Base-by-base conservation (phyloP, 306 rosid species). In the Ormosia semicastrata region DNA sequence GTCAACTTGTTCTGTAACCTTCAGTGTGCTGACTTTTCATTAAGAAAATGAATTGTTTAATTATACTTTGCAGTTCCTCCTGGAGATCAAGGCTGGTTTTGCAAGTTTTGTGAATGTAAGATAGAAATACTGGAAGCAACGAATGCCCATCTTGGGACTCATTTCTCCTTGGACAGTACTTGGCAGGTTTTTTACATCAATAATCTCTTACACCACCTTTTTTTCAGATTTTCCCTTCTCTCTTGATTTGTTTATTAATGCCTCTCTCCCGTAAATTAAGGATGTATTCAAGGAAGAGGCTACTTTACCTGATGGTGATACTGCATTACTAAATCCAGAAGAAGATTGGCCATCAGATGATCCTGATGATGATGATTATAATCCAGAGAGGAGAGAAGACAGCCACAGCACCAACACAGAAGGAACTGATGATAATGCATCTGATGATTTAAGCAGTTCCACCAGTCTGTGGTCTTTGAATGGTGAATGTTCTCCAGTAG, bases 41-140 rank as follows among this genome's bases (percentile, higher is more conserved):
- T 64, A 39, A 73, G 65, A 78, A 58, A 74, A 73, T 49, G 71
- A 82, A 53, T 75, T 57, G 54, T 66, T 79, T 76, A 44, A 65
- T 77, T 77, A 80, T 75, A 66, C 80, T 46, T 78, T 81, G 14
- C 76, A 92, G 98, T 94, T 88, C 98, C 97, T 80, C 97, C 97
- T 15, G 98, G 88, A 82, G 98, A 92, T 58, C 97, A 94, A 83
- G 97, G 97, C 50, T 94, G 98, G 98, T 92, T 92, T 88, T 92
- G 98, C 87, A 89, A 92, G 86, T 90, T 72, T 85, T 94, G 98
- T 41, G 98, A 92, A 69, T 94, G 97, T 82, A 94, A 90, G 89
- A 90, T 91, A 87, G 92, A 91, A 80, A 94, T 94, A 84, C 84
- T 94, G 3, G 98, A 94, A 69, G 82, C 86, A 75, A 86, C 92